A percentile compares a stretch with the other conserved stretches of the same genome.
These are phyloP conservation scores for Deakozyma indianensis DNA, from an alignment of 805 yeast genomes.

Conservation along the genomic window DNA sequence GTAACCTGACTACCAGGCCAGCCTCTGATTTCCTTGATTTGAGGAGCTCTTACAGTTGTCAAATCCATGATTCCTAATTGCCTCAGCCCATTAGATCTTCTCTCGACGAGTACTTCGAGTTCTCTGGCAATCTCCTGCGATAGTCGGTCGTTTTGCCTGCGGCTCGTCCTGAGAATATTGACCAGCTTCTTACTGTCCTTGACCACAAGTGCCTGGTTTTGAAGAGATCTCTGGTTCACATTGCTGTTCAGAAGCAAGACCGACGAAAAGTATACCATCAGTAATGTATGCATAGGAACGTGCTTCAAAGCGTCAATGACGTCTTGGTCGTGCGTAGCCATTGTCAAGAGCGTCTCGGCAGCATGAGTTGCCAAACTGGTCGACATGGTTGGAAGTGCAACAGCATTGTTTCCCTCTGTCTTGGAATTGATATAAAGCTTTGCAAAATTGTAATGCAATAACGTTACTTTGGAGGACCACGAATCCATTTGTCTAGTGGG, in stretches of 20 bases:
- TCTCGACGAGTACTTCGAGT: not conserved
- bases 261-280: slow-evolving; percentile 58
- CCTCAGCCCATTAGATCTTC: not conserved
- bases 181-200: not conserved
- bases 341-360: slow-evolving; percentile 45
- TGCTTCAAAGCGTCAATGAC: slow-evolving; percentile 40
- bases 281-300: slow-evolving; percentile 60
- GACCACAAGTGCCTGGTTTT: not conserved
- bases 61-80: not conserved
- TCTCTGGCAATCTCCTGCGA: not conserved
- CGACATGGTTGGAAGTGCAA: slow-evolving; percentile 8
- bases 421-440: slow-evolving; percentile 51
- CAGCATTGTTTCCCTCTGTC: slow-evolving; percentile 6
- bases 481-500: slow-evolving; percentile 30
- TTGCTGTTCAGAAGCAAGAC: slow-evolving; percentile 27
- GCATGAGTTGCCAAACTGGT: slow-evolving; percentile 37
- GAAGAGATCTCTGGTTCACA: not conserved
- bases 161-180: not conserved
- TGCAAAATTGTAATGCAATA: slow-evolving; percentile 60
- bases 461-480: slow-evolving; percentile 59
- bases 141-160: not conserved
- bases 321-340: slow-evolving; percentile 46
- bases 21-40: not conserved
- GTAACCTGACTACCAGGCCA: not conserved
- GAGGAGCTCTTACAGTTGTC: not conserved